Conservation (phyloP, 2,329 filamentous ascomycete genomes). For the Calonectria montana region DNA sequence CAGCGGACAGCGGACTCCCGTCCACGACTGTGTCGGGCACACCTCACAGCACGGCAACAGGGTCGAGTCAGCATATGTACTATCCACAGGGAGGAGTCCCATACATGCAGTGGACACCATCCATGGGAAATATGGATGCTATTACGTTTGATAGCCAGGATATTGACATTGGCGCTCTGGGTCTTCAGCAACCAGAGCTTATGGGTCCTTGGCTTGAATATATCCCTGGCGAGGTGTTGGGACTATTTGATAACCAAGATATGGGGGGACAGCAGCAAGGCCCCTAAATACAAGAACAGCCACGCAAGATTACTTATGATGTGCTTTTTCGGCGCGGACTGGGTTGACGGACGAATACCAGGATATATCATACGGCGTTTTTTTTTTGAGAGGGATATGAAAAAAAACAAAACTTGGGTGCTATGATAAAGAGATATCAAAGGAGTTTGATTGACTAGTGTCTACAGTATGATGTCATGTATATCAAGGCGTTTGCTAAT, state of each 20-base stretch:
- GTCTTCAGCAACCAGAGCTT: constrained; percentile 69
- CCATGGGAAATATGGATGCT: constrained; percentile 53
- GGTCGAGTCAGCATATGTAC: constrained; percentile 35
- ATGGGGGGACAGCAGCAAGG: constrained; percentile 35
- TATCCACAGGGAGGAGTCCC: constrained; percentile 42
- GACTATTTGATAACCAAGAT: constrained; percentile 60
- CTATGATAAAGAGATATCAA: neutral
- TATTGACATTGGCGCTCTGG: constrained; percentile 77
- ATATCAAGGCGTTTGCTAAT: constrained; percentile 14
- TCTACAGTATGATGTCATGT: constrained; percentile 2
- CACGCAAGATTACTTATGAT: constrained; percentile 2
- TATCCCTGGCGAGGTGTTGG: constrained; percentile 73
- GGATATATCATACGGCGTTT: constrained; percentile 12
- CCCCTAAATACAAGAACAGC: neutral
- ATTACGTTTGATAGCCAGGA: constrained; percentile 84
- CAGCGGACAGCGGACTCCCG: constrained; percentile 46
- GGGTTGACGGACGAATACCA: constrained; percentile 10
- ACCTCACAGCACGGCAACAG: constrained; percentile 25
- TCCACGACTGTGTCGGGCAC: constrained; percentile 28
- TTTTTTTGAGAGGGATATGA: constrained; percentile 8
- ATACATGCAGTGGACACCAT: constrained; percentile 46
- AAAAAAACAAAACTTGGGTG: constrained; percentile 1
- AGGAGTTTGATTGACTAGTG: neutral
- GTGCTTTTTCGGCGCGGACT: neutral
- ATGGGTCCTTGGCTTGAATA: constrained; percentile 80